Conservation (phyloP, 371 early-diverging fungal species). For the Pancytospora philotis region DNA sequence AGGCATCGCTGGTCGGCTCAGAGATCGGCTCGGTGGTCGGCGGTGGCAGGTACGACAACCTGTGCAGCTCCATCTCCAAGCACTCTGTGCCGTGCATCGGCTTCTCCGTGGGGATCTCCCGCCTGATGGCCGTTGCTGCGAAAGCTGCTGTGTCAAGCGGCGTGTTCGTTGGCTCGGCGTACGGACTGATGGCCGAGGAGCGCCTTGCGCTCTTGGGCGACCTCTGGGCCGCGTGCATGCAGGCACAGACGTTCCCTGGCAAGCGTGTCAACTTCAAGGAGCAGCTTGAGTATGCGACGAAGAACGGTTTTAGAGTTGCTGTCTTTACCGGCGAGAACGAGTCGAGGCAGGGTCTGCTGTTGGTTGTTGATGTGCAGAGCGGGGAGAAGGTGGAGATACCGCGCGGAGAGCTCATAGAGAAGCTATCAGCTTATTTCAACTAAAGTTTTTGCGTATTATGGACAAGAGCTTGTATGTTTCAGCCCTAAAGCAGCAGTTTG, state of each 20-base stretch:
- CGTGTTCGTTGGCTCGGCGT: conserved; percentile 76
- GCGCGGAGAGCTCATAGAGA: conserved; percentile 6
- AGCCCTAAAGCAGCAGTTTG: too few species aligned
- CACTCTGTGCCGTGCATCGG: conserved; percentile 81
- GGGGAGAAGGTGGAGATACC: neutral
- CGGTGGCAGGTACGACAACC: conserved; percentile 94
- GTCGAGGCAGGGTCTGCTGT: conserved; percentile 63
- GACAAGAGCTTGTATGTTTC: too few species aligned
- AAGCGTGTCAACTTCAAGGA: conserved; percentile 66
- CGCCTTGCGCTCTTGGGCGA: conserved; percentile 71
- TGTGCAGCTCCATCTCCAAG: conserved; percentile 77
- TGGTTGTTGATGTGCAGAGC: conserved; percentile 63
- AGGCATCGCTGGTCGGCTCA: conserved; percentile 68
- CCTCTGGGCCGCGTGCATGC: conserved; percentile 75
- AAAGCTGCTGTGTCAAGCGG: conserved; percentile 60
- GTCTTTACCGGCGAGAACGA: conserved; percentile 50
- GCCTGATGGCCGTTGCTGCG: conserved; percentile 76
- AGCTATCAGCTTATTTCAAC: too few species aligned
- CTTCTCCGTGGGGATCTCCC: conserved; percentile 84
- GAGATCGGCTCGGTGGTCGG: conserved; percentile 87
- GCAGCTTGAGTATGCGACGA: conserved; percentile 44
- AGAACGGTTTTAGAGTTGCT: conserved; percentile 19
- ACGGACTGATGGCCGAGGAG: conserved; percentile 75
- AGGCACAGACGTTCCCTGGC: conserved; percentile 79
- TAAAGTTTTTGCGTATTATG: too few species aligned